phyloP scores from a whole-genome alignment of 495 filamentous ascomycete genomes.

The Neurospora cerealis region DNA sequence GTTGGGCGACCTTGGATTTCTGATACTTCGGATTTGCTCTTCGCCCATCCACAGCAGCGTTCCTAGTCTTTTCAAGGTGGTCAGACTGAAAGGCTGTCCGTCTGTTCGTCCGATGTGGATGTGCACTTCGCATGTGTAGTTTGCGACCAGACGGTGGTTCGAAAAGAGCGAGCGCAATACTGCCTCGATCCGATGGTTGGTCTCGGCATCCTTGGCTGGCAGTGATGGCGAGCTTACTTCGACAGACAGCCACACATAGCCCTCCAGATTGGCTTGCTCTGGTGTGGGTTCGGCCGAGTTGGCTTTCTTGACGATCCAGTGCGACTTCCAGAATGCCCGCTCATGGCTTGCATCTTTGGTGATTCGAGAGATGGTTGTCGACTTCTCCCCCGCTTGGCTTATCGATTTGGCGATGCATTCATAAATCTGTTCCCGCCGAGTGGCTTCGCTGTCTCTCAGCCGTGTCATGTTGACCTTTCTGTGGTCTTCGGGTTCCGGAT shows the following conservation, averaged over 20 bases:
- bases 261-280: constrained; percentile 4
- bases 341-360: constrained; percentile 3
- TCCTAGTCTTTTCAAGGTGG: constrained; percentile 18
- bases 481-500: constrained; percentile 1
- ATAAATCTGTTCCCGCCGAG: constrained; percentile 3
- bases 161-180: constrained; percentile 11
- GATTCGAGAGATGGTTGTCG: constrained; percentile 11
- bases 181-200: constrained; percentile 2
- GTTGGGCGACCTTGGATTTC: constrained; percentile 22
- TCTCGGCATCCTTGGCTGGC: constrained; percentile 6
- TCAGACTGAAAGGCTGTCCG: constrained; percentile 12
- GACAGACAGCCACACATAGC: constrained; percentile 19
- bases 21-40: constrained; percentile 19
- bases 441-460: not conserved
- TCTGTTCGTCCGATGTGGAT: constrained; percentile 22
- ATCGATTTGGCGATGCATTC: constrained; percentile 13
- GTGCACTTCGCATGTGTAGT: constrained; percentile 24
- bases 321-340: constrained; percentile 15
- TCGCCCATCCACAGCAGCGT: constrained; percentile 23
- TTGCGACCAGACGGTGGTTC: constrained; percentile 14
- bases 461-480: not conserved
- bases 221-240: constrained; percentile 23
- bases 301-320: constrained; percentile 26
- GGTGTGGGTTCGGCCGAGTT: constrained; percentile 17
- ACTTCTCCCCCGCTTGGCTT: constrained; percentile 6